phyloP scores from a whole-genome alignment of 2,329 filamentous ascomycete species.

The Byssochlamys sp. region DNA sequence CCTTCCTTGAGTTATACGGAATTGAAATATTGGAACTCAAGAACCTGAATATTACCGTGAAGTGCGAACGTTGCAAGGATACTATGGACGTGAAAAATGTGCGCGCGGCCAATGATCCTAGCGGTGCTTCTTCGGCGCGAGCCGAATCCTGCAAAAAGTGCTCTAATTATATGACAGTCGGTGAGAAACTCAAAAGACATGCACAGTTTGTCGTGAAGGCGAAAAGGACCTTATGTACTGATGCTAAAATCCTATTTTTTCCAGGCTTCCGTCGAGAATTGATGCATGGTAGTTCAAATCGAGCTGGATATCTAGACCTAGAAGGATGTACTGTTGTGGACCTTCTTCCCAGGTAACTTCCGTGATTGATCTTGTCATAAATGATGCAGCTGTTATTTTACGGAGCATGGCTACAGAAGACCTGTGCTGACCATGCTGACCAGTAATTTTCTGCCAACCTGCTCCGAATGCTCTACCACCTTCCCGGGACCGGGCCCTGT shows the following conservation, averaged over 20 bases:
- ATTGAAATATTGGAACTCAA: conserved; percentile 66
- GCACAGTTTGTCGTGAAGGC: background rate
- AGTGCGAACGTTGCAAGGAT: conserved; percentile 71
- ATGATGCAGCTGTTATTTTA: background rate
- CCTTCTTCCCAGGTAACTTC: conserved; percentile 57
- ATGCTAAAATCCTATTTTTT: conserved; percentile 1
- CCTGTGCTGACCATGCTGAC: background rate
- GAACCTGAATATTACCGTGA: conserved; percentile 59
- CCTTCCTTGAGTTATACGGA: conserved; percentile 63
- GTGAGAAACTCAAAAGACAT: conserved; percentile 15
- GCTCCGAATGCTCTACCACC: conserved; percentile 62
- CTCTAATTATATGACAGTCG: conserved; percentile 39
- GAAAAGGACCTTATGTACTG: background rate
- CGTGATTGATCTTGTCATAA: background rate
- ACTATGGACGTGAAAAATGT: conserved; percentile 59
- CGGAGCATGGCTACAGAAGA: conserved; percentile 4
- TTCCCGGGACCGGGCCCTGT: conserved; percentile 55
- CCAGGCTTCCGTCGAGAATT: conserved; percentile 55
- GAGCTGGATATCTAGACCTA: conserved; percentile 69
- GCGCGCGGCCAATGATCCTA: conserved; percentile 42
- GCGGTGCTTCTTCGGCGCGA: conserved; percentile 30
- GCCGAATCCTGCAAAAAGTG: conserved; percentile 48
- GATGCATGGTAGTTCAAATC: conserved; percentile 62
- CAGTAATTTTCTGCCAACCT: conserved; percentile 71
- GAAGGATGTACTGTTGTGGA: conserved; percentile 65